phyloP scores from a whole-genome alignment of 345 rosid genomes.

The Hypericum androsaemum region DNA sequence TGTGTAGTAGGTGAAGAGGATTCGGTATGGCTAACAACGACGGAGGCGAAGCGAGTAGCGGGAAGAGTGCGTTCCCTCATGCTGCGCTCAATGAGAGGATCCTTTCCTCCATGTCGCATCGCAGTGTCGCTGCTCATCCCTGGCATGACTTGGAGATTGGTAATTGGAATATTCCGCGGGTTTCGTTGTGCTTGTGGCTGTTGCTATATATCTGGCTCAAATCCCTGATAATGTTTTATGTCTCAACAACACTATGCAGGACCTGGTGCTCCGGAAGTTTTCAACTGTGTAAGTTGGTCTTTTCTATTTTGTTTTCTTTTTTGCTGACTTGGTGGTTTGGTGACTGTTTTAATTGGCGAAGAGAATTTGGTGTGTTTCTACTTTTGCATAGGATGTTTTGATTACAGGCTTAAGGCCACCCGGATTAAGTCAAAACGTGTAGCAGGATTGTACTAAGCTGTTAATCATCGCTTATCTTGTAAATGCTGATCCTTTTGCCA shows the following conservation, averaged over 20 bases:
- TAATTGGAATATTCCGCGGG: conserved; percentile 7
- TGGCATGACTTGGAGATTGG: conserved; percentile 97
- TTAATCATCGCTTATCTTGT: too few species aligned
- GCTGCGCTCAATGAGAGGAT: conserved; percentile 63
- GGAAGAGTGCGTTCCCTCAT: conserved; percentile 15
- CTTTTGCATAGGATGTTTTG: too few species aligned
- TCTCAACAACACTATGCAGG: conserved; percentile 37
- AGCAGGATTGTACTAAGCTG: too few species aligned
- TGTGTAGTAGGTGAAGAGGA: not conserved
- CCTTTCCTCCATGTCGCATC: conserved; percentile 58
- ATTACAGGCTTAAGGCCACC: too few species aligned
- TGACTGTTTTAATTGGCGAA: not conserved
- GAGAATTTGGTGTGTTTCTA: too few species aligned
- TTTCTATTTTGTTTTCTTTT: conserved; percentile 10
- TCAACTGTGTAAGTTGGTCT: conserved; percentile 61
- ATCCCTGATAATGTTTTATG: conserved; percentile 1
- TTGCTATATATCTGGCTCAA: not conserved
- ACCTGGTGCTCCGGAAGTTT: conserved; percentile 76
- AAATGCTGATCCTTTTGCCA: too few species aligned
- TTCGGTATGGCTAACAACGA: conserved; percentile 38
- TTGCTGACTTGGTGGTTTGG: too few species aligned
- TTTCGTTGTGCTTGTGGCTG: not conserved
- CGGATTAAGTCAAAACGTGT: too few species aligned
- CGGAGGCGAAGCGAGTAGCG: conserved; percentile 20
- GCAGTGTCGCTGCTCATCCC: conserved; percentile 89